Evolutionary conservation across 2,329 filamentous ascomycete genomes (phyloP).

Genomic region (Pseudopyrenochaeta lycopersici): DNA sequence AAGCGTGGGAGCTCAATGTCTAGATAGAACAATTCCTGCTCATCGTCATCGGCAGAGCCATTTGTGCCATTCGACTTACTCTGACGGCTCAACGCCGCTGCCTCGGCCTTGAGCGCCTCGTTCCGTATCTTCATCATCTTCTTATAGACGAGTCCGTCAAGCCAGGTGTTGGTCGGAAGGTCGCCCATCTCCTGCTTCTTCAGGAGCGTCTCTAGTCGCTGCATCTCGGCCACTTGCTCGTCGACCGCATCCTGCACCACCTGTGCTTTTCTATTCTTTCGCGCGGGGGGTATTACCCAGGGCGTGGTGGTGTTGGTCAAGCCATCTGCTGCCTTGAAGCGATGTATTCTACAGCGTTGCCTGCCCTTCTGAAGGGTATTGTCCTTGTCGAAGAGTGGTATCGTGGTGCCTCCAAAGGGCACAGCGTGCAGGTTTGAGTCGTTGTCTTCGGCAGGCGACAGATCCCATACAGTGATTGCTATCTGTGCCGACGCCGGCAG

Average conservation of each 20-base stretch:
- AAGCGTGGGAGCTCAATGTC: conserved; percentile 94
- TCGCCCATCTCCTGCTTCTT: conserved; percentile 99
- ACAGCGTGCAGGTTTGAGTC: conserved; percentile 78
- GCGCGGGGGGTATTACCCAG: conserved; percentile 66
- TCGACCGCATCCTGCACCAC: conserved; percentile 57
- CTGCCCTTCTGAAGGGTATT: conserved; percentile 90
- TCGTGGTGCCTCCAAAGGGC: conserved; percentile 92
- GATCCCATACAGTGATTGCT: conserved; percentile 94
- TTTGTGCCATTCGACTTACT: conserved; percentile 23
- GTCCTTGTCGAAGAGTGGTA: conserved; percentile 90
- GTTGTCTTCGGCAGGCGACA: conserved; percentile 79
- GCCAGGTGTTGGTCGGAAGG: conserved; percentile 90
- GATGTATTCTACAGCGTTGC: conserved; percentile 88
- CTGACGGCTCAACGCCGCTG: conserved; percentile 48
- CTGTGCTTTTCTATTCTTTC: conserved; percentile 59
- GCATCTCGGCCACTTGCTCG: conserved; percentile 85
- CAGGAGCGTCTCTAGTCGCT: conserved; percentile 86
- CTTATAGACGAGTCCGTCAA: conserved; percentile 93
- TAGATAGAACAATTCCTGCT: conserved; percentile 77
- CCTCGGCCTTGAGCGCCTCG: conserved; percentile 49
- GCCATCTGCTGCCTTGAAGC: conserved; percentile 85
- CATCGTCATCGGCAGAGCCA: conserved; percentile 46
- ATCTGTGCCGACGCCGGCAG: conserved; percentile 84
- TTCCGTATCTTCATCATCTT: conserved; percentile 76
- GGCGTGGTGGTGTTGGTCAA: conserved; percentile 83